These are phyloP conservation scores for Saturnispora gosingensis DNA, from an alignment of 805 yeast species.

Conservation along the genomic window DNA sequence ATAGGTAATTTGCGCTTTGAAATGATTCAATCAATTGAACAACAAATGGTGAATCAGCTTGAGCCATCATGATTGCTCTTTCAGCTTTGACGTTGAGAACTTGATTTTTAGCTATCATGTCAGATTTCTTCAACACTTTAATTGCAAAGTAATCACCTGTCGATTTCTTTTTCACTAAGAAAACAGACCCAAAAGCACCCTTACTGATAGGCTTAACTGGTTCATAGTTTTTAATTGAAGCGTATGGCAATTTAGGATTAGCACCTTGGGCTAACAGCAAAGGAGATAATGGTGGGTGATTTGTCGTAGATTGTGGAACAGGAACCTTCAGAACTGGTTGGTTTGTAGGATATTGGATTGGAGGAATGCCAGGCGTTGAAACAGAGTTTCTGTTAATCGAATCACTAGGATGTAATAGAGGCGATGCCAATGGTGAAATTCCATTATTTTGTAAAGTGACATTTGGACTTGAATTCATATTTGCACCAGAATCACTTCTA, in stretches of 20 bases:
- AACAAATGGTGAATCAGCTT: constrained; percentile 85
- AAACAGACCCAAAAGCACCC: constrained; percentile 97
- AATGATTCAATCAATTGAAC: constrained; percentile 83
- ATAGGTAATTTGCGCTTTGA: constrained; percentile 79
- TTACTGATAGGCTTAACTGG: constrained; percentile 87
- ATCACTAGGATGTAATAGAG: constrained; percentile 30
- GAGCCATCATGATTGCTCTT: constrained; percentile 96
- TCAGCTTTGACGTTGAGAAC: constrained; percentile 91
- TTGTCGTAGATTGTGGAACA: constrained; percentile 12
- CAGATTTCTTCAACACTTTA: constrained; percentile 82
- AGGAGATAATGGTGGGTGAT: constrained; percentile 71
- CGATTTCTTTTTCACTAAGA: constrained; percentile 66
- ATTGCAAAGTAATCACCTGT: constrained; percentile 96
- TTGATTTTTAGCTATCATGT: constrained; percentile 96
- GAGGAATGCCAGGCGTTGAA: neutral
- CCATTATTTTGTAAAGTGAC: neutral
- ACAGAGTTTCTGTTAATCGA: neutral
- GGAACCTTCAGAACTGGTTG: neutral
- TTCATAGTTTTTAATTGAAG: constrained; percentile 76
- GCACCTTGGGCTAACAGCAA: constrained; percentile 56
- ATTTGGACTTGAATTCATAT: constrained; percentile 32
- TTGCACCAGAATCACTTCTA: constrained; percentile 17
- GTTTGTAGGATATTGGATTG: neutral
- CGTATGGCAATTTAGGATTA: constrained; percentile 43
- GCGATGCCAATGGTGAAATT: constrained; percentile 35